A percentile compares a stretch with the other conserved stretches of the same genome.
Evolutionary conservation across 768 basidiomycete species (phyloP).

Genomic region (Suillus ampliporus): DNA sequence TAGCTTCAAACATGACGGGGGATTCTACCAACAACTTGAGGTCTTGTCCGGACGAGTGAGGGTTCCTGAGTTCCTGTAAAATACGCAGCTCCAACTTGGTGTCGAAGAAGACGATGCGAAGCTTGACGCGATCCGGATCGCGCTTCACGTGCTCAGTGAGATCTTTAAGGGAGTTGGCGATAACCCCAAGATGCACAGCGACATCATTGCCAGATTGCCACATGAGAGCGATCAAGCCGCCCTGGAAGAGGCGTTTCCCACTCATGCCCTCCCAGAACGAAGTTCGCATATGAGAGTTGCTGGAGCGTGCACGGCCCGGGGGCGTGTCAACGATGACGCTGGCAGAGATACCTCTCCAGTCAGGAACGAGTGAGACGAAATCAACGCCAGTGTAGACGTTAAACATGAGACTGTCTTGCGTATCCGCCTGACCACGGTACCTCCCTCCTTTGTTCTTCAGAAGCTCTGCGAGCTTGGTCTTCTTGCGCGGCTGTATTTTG

Average conservation of each 20-base stretch:
- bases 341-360: conserved; percentile 57
- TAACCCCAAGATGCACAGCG: conserved; percentile 59
- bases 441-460: conserved; percentile 60
- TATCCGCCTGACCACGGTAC: conserved; percentile 51
- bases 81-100: conserved; percentile 55
- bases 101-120: conserved; percentile 70
- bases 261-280: conserved; percentile 67
- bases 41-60: conserved; percentile 27
- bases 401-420: conserved; percentile 59
- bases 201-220: conserved; percentile 43
- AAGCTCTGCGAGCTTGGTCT: conserved; percentile 51
- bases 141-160: conserved; percentile 49
- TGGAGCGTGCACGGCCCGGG: conserved; percentile 56
- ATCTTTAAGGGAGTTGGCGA: conserved; percentile 50
- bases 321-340: conserved; percentile 56
- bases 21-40: conserved; percentile 59
- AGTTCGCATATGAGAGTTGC: conserved; percentile 43
- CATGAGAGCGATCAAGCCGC: conserved; percentile 68
- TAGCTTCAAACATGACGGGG: conserved; percentile 68
- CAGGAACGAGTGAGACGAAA: conserved; percentile 53
- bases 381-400: conserved; percentile 62
- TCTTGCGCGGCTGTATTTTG: conserved; percentile 16
- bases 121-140: conserved; percentile 40
- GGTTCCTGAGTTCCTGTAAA: conserved; percentile 42
- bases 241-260: conserved; percentile 62